Evolutionary conservation across 495 filamentous ascomycete genomes (phyloP).

Genomic region (Lasiosphaeria hispida): DNA sequence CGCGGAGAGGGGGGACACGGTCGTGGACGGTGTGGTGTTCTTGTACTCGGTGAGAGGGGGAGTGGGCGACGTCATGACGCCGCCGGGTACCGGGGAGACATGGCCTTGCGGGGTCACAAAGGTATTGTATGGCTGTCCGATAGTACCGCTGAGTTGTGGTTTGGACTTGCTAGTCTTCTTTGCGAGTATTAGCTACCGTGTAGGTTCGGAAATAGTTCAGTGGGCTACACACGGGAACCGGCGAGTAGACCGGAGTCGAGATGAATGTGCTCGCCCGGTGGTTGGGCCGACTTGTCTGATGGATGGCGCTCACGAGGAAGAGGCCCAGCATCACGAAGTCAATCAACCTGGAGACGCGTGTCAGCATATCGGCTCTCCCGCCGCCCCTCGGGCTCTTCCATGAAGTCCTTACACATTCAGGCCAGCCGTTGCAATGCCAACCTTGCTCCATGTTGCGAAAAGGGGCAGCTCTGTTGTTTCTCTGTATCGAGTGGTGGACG

Average conservation of each 20-base stretch:
- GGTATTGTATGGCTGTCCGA: no score
- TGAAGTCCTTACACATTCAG: conserved; percentile 18
- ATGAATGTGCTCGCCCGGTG: conserved; percentile 3
- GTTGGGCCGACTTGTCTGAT: neutral
- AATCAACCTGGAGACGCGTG: conserved; percentile 1
- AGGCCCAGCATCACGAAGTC: conserved; percentile 20
- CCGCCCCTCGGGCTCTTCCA: no score
- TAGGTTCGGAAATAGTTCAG: no score
- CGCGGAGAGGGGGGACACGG: no score
- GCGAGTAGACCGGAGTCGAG: conserved; percentile 5
- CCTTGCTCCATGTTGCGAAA: conserved; percentile 21
- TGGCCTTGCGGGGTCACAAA: no score
- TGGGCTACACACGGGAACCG: neutral
- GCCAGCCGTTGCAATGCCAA: conserved; percentile 20
- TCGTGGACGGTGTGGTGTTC: no score
- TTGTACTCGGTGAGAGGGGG: no score
- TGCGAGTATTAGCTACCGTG: no score
- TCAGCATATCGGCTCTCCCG: neutral
- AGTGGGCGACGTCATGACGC: no score
- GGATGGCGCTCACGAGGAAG: conserved; percentile 8
- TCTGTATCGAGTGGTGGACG: neutral
- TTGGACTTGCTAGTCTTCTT: no score
- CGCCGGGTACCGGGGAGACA: no score
- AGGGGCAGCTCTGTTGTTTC: conserved; percentile 1
- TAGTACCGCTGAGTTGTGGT: no score